These are phyloP conservation scores for Lachancea kluyveri DNA, from an alignment of 805 yeast genomes.

Conservation along the genomic window DNA sequence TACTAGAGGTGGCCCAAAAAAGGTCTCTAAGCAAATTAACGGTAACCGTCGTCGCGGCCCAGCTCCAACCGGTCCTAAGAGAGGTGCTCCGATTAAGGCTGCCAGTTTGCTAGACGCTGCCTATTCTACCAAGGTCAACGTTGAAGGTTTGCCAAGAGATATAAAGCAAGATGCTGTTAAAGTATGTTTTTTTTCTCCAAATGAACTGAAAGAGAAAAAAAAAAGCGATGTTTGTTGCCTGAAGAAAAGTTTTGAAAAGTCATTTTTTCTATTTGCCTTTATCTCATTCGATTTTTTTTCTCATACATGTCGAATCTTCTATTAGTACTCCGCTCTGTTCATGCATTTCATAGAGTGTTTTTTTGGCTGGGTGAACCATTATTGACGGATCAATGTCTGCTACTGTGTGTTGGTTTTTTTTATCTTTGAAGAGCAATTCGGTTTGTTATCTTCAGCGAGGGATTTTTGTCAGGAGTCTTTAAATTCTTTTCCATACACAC, in stretches of 20 bases:
- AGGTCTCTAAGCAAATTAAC: slow-evolving; percentile 29
- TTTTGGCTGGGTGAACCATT: no score
- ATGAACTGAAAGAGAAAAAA: neutral
- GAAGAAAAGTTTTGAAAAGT: neutral
- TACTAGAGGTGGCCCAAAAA: slow-evolving; percentile 25
- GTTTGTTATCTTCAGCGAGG: slow-evolving; percentile 24
- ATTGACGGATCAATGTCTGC: no score
- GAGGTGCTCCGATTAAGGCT: slow-evolving; percentile 30
- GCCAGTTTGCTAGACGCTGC: slow-evolving; percentile 39
- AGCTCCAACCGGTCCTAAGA: slow-evolving; percentile 17
- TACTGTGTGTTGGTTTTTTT: no score
- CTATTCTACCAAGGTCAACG: slow-evolving; percentile 75
- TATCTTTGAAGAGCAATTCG: slow-evolving; percentile 28
- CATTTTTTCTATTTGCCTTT: no score
- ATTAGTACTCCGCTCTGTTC: no score
- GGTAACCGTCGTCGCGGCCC: slow-evolving; percentile 22
- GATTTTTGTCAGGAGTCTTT: no score
- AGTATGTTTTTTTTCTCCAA: slow-evolving; percentile 50
- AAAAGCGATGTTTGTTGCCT: neutral
- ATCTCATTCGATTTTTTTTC: no score
- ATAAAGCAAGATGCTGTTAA: slow-evolving; percentile 76
- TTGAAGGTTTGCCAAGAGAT: slow-evolving; percentile 81
- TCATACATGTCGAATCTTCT: no score
- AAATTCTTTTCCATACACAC: no score
- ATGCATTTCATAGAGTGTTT: no score